A percentile compares a stretch with the other conserved stretches of the same genome.
phyloP scores from a whole-genome alignment of 768 basidiomycete genomes.

The Omphalotus guepiniiformis region DNA sequence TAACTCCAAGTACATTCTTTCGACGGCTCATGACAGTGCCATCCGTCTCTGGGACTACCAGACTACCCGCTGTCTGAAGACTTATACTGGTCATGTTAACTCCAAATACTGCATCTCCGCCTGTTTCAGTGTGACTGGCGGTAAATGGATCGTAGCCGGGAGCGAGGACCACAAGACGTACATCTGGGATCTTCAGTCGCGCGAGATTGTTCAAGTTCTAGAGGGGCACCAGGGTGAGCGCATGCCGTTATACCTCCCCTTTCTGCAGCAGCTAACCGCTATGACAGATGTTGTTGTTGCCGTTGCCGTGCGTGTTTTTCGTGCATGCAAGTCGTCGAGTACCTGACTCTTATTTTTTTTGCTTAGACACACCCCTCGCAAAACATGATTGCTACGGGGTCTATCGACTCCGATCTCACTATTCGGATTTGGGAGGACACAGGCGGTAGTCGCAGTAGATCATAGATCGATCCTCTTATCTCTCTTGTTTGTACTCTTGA shows the following conservation, averaged over 20 bases:
- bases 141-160: slow-evolving; percentile 88
- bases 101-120: slow-evolving; percentile 80
- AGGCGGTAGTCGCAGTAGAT: neutral
- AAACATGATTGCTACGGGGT: slow-evolving; percentile 85
- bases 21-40: slow-evolving; percentile 88
- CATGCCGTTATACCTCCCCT: neutral
- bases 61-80: slow-evolving; percentile 85
- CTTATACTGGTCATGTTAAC: slow-evolving; percentile 81
- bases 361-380: slow-evolving; percentile 77
- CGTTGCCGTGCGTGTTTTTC: slow-evolving; percentile 52
- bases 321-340: neutral
- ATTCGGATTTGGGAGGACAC: slow-evolving; percentile 83
- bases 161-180: slow-evolving; percentile 89
- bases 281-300: slow-evolving; percentile 69
- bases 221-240: slow-evolving; percentile 68
- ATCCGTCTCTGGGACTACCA: slow-evolving; percentile 97
- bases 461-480: neutral
- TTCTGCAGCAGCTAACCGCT: neutral
- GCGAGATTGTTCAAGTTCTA: slow-evolving; percentile 78
- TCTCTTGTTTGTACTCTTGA: neutral
- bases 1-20: slow-evolving; percentile 91
- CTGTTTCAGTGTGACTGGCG: slow-evolving; percentile 80
- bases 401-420: slow-evolving; percentile 77
- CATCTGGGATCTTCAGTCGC: slow-evolving; percentile 87
- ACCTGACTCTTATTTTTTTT: slow-evolving; percentile 7